These are phyloP conservation scores for Lecanicillium sp. DNA, from an alignment of 2,329 filamentous ascomycete genomes.

Conservation along the genomic window DNA sequence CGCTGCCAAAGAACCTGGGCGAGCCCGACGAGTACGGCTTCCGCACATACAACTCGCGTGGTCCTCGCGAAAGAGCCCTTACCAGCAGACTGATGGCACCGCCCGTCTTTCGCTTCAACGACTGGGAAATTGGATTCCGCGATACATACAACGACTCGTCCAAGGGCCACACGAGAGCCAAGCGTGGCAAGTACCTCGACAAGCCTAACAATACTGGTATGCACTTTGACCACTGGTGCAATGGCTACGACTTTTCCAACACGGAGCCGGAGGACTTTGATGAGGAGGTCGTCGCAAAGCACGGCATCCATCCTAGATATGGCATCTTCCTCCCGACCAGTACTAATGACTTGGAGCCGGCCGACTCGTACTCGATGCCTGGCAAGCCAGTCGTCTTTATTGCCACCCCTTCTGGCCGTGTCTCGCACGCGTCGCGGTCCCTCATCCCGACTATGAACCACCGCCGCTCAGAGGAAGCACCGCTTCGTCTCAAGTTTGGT, in stretches of 20 bases:
- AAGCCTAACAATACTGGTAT: constrained; percentile 45
- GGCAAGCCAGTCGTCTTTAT: constrained; percentile 42
- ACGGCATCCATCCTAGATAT: constrained; percentile 44
- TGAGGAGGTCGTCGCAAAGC: constrained; percentile 38
- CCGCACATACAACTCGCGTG: constrained; percentile 32
- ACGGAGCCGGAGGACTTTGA: constrained; percentile 44
- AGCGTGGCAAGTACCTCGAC: constrained; percentile 45
- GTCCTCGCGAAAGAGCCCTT: constrained; percentile 34
- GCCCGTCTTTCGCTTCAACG: constrained; percentile 37
- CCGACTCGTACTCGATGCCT: constrained; percentile 33
- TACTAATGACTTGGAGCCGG: constrained; percentile 33
- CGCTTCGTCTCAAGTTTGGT: constrained; percentile 25
- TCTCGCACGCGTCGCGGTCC: constrained; percentile 40
- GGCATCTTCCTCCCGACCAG: constrained; percentile 45
- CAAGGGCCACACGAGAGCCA: constrained; percentile 43
- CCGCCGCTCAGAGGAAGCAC: constrained; percentile 24
- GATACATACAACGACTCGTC: constrained; percentile 50
- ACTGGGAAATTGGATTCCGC: constrained; percentile 51
- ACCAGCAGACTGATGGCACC: constrained; percentile 47
- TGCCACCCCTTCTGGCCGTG: constrained; percentile 36
- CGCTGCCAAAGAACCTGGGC: constrained; percentile 29
- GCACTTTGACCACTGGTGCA: constrained; percentile 47
- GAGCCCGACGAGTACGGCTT: constrained; percentile 47
- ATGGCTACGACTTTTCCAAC: constrained; percentile 43
- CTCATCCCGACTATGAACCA: constrained; percentile 27